Evolutionary conservation across 331 rosid species (phyloP).

Genomic region (Malus hybrid): DNA sequence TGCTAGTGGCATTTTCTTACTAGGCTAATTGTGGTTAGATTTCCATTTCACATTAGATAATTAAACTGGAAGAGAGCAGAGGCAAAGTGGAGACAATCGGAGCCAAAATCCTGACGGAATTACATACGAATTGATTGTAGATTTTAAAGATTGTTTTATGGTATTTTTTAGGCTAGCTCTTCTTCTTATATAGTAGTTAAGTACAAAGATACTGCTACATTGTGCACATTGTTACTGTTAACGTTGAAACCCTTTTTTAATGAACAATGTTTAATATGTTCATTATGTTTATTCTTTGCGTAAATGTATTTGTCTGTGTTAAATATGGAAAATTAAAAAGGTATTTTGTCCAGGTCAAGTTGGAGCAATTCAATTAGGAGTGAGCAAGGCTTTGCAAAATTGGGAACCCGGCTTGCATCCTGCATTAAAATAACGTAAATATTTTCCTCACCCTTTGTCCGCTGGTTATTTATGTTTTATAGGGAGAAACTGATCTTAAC

Average conservation of each 20-base stretch:
- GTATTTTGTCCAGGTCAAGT: conserved; percentile 69
- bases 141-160: background rate
- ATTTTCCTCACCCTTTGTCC: background rate
- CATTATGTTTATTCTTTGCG: too few relatives aligned
- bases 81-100: background rate
- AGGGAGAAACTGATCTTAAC: background rate
- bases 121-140: background rate
- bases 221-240: background rate
- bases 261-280: too few relatives aligned
- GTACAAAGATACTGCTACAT: too few relatives aligned
- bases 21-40: background rate
- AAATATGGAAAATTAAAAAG: background rate
- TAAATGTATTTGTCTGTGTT: background rate
- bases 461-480: background rate
- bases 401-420: conserved; percentile 99
- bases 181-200: background rate
- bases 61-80: background rate
- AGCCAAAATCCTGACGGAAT: background rate
- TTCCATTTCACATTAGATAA: background rate
- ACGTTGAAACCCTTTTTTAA: background rate
- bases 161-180: background rate
- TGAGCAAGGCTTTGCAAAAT: conserved; percentile 89
- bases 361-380: conserved; percentile 83
- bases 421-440: conserved; percentile 59
- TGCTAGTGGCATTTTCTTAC: background rate